These are phyloP conservation scores for Basipetospora chlamydospora DNA, from an alignment of 2,329 filamentous ascomycete species.

Conservation along the genomic window DNA sequence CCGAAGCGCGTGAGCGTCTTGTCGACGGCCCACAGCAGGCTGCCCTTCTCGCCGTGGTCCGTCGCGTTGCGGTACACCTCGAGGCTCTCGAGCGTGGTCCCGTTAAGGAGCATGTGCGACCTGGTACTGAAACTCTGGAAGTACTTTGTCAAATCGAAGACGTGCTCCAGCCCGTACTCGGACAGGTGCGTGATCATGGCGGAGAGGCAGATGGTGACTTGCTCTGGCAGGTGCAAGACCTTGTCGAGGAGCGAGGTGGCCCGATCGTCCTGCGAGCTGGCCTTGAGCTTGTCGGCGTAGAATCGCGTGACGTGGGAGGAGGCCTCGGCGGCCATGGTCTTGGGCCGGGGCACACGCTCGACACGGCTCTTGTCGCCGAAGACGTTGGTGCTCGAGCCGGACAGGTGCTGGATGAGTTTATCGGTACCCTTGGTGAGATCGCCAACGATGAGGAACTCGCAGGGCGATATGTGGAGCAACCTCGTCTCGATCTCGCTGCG, in stretches of 20 bases:
- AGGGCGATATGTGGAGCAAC: conserved; percentile 88
- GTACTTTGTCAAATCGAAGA: conserved; percentile 92
- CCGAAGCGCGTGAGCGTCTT: conserved; percentile 85
- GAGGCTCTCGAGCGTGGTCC: conserved; percentile 82
- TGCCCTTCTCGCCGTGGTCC: conserved; percentile 71
- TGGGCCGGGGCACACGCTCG: conserved; percentile 60
- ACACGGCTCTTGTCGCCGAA: conserved; percentile 84
- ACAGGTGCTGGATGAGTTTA: conserved; percentile 80
- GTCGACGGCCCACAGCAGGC: conserved; percentile 89
- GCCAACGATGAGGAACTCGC: conserved; percentile 87
- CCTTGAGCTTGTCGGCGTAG: conserved; percentile 74
- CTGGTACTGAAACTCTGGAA: conserved; percentile 90
- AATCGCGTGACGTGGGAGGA: conserved; percentile 85
- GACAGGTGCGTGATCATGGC: conserved; percentile 90
- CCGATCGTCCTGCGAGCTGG: conserved; percentile 36
- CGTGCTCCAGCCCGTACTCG: conserved; percentile 86
- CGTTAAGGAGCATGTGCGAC: conserved; percentile 91
- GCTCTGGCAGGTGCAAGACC: conserved; percentile 69
- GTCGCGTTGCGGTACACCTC: conserved; percentile 95
- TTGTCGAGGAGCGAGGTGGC: conserved; percentile 63
- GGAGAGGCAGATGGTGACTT: conserved; percentile 82
- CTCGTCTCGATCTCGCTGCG: conserved; percentile 88
- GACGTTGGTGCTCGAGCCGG: conserved; percentile 77
- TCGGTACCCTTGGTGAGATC: conserved; percentile 82
- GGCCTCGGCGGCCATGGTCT: conserved; percentile 70